These are phyloP conservation scores for Wallemia hederae DNA, from an alignment of 1,284 basidiomycete genomes.

Conservation along the genomic window DNA sequence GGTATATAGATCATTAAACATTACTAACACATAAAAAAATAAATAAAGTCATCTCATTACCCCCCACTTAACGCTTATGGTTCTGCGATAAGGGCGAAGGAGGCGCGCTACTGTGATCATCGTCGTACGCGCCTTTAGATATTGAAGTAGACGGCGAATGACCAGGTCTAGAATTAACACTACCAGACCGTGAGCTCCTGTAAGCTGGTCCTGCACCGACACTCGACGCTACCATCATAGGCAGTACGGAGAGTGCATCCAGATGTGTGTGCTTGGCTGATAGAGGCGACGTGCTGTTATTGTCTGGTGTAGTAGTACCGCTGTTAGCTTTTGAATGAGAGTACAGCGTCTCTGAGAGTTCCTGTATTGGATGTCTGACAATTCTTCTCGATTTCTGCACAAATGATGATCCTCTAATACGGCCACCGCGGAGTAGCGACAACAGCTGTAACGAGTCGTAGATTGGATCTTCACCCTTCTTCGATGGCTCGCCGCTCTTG, in stretches of 20 bases:
- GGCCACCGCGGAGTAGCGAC: constrained; percentile 51
- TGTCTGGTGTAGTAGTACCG: constrained; percentile 19
- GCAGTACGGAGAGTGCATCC: constrained; percentile 30
- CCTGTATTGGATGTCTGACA: constrained; percentile 46
- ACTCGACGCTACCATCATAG: constrained; percentile 51
- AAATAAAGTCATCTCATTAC: neutral
- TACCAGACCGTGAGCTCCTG: neutral
- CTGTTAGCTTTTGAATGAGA: constrained; percentile 18
- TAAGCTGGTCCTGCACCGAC: constrained; percentile 44
- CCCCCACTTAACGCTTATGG: too few species aligned
- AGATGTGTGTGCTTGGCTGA: constrained; percentile 6
- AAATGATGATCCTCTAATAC: constrained; percentile 29
- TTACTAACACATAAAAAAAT: neutral
- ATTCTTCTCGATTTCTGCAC: constrained; percentile 18
- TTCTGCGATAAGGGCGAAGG: constrained; percentile 21
- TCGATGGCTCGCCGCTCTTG: constrained; percentile 20
- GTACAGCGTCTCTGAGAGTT: constrained; percentile 27
- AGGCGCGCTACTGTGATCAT: constrained; percentile 46
- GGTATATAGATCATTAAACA: too few species aligned
- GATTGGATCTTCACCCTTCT: constrained; percentile 40
- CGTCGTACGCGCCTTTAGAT: constrained; percentile 11
- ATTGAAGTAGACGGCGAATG: constrained; percentile 28
- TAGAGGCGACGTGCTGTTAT: constrained; percentile 10
- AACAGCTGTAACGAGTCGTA: constrained; percentile 61
- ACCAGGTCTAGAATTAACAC: constrained; percentile 23